Evolutionary conservation across 768 basidiomycete species (phyloP).

Genomic region (Suillus tomentosus): DNA sequence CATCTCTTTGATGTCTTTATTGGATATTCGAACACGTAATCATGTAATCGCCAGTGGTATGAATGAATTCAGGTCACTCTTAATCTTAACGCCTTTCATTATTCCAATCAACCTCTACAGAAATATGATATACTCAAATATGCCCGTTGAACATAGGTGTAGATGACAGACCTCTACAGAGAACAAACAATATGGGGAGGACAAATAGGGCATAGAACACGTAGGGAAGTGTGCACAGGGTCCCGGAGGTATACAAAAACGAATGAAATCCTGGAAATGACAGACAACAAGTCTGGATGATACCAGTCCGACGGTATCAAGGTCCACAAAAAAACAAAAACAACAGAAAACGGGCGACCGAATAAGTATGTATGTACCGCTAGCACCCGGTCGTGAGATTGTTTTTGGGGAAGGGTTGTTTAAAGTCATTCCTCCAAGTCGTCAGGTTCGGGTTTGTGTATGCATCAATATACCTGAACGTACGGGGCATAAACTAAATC

Average conservation of each 20-base stretch:
- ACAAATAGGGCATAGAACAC: conserved; percentile 3
- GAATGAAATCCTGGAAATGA: conserved; percentile 24
- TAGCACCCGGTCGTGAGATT: conserved; percentile 61
- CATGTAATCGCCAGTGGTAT: not conserved
- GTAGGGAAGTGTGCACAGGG: conserved; percentile 7
- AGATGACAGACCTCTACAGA: conserved; percentile 2
- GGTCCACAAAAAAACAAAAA: conserved; percentile 11
- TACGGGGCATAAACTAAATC: conserved; percentile 10
- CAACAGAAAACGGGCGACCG: conserved; percentile 6
- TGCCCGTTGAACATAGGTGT: conserved; percentile 16
- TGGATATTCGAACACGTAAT: not conserved
- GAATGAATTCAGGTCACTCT: not conserved
- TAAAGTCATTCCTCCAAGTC: conserved; percentile 67
- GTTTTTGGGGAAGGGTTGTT: conserved; percentile 72
- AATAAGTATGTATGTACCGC: conserved; percentile 5
- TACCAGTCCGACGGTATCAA: conserved; percentile 8
- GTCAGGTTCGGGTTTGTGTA: conserved; percentile 83
- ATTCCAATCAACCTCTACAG: conserved; percentile 5
- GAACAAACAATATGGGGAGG: conserved; percentile 8
- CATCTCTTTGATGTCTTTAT: conserved; percentile 18
- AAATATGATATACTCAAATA: conserved; percentile 9
- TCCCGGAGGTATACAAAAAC: conserved; percentile 17
- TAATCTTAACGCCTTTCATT: not conserved
- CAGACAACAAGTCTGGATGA: conserved; percentile 19
- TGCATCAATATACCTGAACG: conserved; percentile 56